Base-by-base conservation (phyloP, 495 filamentous ascomycete genomes). In the Talaromyces nanjingensis region DNA sequence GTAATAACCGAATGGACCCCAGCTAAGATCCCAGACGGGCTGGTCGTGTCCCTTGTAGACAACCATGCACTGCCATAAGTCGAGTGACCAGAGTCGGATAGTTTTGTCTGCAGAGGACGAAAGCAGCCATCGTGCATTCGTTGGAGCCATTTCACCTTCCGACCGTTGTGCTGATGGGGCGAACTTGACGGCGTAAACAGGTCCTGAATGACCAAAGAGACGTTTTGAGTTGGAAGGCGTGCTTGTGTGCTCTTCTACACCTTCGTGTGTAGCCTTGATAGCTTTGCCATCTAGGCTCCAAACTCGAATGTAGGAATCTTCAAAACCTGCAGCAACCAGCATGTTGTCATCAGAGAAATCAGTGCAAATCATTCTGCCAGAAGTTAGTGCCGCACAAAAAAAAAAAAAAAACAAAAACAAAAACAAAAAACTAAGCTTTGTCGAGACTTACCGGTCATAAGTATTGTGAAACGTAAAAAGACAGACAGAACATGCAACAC, bases 391-490 rank as follows among this genome's bases (percentile, higher is more conserved):
- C 63, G 3, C 27, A 2, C 3, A 27, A 27, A 27, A 27, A 2
- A 27, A 27, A 16, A 53, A 62, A 24, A 34, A 6, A n/a, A n/a
- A n/a, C n/a, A n/a, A n/a, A n/a, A 27, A 27, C 16, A 53, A 62
- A 24, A 34, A 6, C 63, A 62, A 64, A 52, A 52, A 27, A 0
- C 14, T 0, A 18, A n/a, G 39, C 24, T 20, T 49, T 49, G 45
- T n/a, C 16, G 12, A 24, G 57, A 76, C 85, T 79, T 78, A 96
- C 93, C 83, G 87, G 68, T 96, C 91, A 64, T 89, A 85, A 6
- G 91, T 96, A 72, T 98, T 98, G 77, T 98, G 96, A 69, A 97
- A 96, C 0, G 94, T 98, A 69, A 92, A 96, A 89, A 98, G 97
- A 80, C 87, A 91, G 11, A 94, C 86, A 68, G 91, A 94, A 27